Evolutionary conservation across 2,329 filamentous ascomycete species (phyloP).

Genomic region (Penicillium nordicum): DNA sequence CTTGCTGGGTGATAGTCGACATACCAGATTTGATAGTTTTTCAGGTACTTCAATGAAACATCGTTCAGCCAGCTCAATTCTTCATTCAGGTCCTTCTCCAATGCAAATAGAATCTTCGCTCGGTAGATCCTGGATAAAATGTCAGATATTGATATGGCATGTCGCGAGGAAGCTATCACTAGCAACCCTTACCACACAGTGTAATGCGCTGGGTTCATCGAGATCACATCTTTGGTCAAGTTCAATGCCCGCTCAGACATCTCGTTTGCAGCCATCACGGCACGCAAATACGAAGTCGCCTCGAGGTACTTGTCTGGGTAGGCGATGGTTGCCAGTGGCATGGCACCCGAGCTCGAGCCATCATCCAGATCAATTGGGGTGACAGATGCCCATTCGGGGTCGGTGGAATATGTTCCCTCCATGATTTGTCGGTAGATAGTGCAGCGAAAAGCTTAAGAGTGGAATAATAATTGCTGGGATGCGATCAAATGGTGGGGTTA

Average conservation of each 20-base stretch:
- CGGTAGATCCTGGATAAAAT: slow-evolving; percentile 66
- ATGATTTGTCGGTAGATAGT: slow-evolving; percentile 17
- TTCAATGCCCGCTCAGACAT: slow-evolving; percentile 71
- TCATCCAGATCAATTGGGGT: slow-evolving; percentile 79
- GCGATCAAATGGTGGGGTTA: slow-evolving; percentile 4
- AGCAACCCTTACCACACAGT: slow-evolving; percentile 73
- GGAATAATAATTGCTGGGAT: not conserved
- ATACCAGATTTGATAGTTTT: slow-evolving; percentile 98
- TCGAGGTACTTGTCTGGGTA: slow-evolving; percentile 88
- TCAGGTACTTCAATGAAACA: slow-evolving; percentile 77
- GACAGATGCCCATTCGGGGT: slow-evolving; percentile 80
- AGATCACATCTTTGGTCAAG: slow-evolving; percentile 85
- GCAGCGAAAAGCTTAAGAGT: not conserved
- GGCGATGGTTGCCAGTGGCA: slow-evolving; percentile 85
- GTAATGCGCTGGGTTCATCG: slow-evolving; percentile 94
- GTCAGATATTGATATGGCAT: slow-evolving; percentile 10
- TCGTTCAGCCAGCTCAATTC: slow-evolving; percentile 86
- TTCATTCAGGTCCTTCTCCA: slow-evolving; percentile 62
- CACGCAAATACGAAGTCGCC: slow-evolving; percentile 88
- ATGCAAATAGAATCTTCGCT: slow-evolving; percentile 68
- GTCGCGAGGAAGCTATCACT: not conserved
- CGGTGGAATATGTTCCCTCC: slow-evolving; percentile 53
- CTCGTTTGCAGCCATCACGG: slow-evolving; percentile 87
- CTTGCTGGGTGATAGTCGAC: not conserved
- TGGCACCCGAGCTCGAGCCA: slow-evolving; percentile 51